These are phyloP conservation scores for Punctularia strigosozonata DNA, from an alignment of 768 basidiomycete species.

Conservation along the genomic window DNA sequence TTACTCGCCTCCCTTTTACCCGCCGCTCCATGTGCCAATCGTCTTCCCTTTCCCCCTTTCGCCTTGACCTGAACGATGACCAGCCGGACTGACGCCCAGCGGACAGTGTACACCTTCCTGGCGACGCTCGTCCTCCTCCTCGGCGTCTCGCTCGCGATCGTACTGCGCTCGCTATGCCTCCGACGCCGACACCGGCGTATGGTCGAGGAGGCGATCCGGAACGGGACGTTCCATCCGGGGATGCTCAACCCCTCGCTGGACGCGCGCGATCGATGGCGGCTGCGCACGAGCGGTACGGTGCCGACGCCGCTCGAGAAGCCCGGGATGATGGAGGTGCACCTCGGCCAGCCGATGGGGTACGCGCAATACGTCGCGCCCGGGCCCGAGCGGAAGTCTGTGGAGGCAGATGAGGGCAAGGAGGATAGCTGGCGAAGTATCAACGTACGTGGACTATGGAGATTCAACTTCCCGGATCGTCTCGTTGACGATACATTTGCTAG, in stretches of 20 bases:
- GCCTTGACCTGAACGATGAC: no score
- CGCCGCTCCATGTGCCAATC: no score
- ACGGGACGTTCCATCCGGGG: conserved; percentile 44
- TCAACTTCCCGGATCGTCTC: no score
- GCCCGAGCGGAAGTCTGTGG: not conserved
- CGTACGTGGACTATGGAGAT: conserved; percentile 5
- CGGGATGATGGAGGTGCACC: conserved; percentile 29
- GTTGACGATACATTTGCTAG: not conserved
- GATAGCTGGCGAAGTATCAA: conserved; percentile 8
- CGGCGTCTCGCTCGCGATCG: conserved; percentile 54
- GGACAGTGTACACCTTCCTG: no score
- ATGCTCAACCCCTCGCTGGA: not conserved
- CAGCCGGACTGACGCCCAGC: no score
- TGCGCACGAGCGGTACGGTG: not conserved
- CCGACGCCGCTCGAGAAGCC: conserved; percentile 13
- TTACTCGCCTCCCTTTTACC: no score
- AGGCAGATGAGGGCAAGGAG: conserved; percentile 3
- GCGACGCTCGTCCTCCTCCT: conserved; percentile 62
- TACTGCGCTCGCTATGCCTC: conserved; percentile 52
- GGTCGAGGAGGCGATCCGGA: conserved; percentile 52
- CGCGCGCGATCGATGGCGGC: not conserved
- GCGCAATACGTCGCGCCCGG: conserved; percentile 25
- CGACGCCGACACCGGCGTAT: conserved; percentile 46
- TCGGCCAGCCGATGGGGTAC: conserved; percentile 38
- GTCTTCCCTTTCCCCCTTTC: no score